A percentile compares a stretch with the other conserved stretches of the same genome.
Evolutionary conservation across 1,284 basidiomycete genomes (phyloP).

Genomic region (Tilletia caries): DNA sequence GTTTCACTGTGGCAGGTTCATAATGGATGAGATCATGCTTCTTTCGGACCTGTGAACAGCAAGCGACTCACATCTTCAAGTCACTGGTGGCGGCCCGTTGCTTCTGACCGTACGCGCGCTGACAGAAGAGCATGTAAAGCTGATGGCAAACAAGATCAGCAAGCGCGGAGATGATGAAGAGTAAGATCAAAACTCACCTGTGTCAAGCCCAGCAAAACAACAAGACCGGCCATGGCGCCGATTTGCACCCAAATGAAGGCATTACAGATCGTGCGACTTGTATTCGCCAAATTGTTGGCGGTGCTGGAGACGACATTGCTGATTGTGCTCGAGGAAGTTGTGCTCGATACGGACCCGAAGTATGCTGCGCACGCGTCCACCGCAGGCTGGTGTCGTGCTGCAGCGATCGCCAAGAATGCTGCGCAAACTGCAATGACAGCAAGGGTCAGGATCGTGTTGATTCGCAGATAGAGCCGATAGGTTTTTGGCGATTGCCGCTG

Average conservation of each 20-base stretch:
- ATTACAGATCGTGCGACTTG: conserved; percentile 41
- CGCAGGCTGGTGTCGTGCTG: conserved; percentile 33
- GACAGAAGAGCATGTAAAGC: conserved; percentile 50
- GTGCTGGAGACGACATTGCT: conserved; percentile 16
- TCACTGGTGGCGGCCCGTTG: conserved; percentile 33
- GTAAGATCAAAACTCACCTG: conserved; percentile 22
- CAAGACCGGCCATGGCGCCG: conserved; percentile 44
- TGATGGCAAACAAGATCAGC: conserved; percentile 18
- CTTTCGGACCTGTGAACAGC: not conserved
- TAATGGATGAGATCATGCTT: no score
- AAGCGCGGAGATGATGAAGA: not conserved
- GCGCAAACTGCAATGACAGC: conserved; percentile 34
- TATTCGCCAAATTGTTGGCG: conserved; percentile 22
- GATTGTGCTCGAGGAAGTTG: conserved; percentile 14
- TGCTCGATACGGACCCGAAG: conserved; percentile 29
- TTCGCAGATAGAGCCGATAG: conserved; percentile 45
- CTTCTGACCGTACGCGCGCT: conserved; percentile 43
- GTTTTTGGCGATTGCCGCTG: conserved; percentile 33
- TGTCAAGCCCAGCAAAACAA: conserved; percentile 44
- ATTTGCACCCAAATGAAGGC: conserved; percentile 49
- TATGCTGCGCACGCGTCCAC: conserved; percentile 30
- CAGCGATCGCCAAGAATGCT: conserved; percentile 41
- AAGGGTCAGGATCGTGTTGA: conserved; percentile 45
- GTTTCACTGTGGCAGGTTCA: not conserved
- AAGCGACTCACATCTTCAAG: conserved; percentile 10